Base-by-base conservation (phyloP, 257 asterid genomes). In the Hygrophila difformis region DNA sequence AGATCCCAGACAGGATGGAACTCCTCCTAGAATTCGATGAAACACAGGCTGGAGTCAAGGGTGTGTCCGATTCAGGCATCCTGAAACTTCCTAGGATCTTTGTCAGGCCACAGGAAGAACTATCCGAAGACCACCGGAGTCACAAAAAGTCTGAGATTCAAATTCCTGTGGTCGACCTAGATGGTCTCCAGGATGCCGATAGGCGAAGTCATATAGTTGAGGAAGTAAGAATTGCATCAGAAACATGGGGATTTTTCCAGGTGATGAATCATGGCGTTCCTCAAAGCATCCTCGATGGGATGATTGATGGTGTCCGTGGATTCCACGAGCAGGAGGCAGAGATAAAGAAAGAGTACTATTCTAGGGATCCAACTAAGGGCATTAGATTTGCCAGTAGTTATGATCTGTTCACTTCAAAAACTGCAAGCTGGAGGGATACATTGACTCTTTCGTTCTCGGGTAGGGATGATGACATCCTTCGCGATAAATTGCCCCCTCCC, bases 11-110 rank as follows among this genome's bases (percentile, higher is more conserved):
- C 4, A 26, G 31, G 31, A 26, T 26, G 1, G 31, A 38, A 57
- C 56, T 62, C 64, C 62, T 67, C 3, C 49, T 48, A 33, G 76
- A 59, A n/a, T 77, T 77, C 28, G 86, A 77, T 8, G 69, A 59
- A 35, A 77, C 77, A 14, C 0, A 47, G 49, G 63, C 70, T 10
- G 82, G 82, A 4, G 86, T 77, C 14, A 77, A 77, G 43, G 86
- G 86, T 0, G 40, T 73, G 1, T 3, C 17, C 4, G 86, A 73
- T 45, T 61, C 74, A 17, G 87, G 77, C 12, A 5, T 64, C 8
- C 18, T n/a, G n/a, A 64, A 65, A 35, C 12, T 77, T 6, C 82
- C 87, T 15, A 6, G 26, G 12, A 67, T 77, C 17, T 77, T 77
- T 15, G 54, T 67, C 49, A 60, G 69, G 28, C 64, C 65, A 28